Percentiles rank a stretch among this genome's conserved stretches.
phyloP scores from a whole-genome alignment of 2,329 filamentous ascomycete genomes.

The Colletotrichum scovillei region DNA sequence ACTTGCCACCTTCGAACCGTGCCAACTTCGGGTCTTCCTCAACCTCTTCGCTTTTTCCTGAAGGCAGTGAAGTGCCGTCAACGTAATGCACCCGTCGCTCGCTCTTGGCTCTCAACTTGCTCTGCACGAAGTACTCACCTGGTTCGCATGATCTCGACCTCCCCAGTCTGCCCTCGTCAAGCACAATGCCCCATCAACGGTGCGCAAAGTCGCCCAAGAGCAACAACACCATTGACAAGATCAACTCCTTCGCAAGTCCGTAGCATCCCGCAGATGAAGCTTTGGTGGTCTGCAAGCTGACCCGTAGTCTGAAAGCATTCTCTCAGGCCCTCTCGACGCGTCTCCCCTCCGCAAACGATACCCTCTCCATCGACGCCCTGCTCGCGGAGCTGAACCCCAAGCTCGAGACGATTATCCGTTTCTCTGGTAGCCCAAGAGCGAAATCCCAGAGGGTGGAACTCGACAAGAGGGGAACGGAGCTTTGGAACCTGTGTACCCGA shows the following conservation, averaged over 20 bases:
- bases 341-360: constrained; percentile 35
- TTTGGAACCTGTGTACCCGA: constrained; percentile 77
- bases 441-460: constrained; percentile 51
- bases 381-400: constrained; percentile 43
- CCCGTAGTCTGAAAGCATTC: constrained; percentile 7
- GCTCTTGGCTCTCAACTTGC: not conserved
- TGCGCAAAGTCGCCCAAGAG: not conserved
- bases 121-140: not conserved
- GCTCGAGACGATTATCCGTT: not conserved
- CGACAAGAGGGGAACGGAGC: constrained; percentile 64
- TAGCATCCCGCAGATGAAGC: not conserved
- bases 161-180: not conserved
- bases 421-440: not conserved
- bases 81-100: not conserved
- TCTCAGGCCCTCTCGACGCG: constrained; percentile 18
- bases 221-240: not conserved
- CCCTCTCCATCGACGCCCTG: constrained; percentile 39
- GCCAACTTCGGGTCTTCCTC: not conserved
- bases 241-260: not conserved
- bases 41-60: too few species aligned
- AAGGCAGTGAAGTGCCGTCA: too few species aligned
- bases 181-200: not conserved
- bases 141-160: not conserved
- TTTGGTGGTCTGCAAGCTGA: not conserved
- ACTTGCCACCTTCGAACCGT: not conserved